These are phyloP conservation scores for Areca catechu DNA, from an alignment of 176 grass and related monocot genomes.

Conservation along the genomic window DNA sequence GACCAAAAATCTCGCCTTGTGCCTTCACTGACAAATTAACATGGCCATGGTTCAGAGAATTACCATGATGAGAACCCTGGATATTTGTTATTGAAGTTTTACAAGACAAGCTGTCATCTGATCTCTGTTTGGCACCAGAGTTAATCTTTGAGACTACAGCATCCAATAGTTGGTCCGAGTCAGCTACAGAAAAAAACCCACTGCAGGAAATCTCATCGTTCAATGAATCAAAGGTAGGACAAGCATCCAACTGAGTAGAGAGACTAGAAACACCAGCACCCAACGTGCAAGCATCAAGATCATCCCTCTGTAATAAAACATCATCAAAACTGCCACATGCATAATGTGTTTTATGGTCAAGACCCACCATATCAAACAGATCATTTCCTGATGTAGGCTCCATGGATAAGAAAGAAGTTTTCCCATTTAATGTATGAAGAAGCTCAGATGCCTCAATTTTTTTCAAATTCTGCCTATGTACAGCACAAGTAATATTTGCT, in stretches of 20 bases:
- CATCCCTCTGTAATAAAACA: conserved; percentile 33
- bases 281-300: conserved; percentile 25
- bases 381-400: conserved; percentile 37
- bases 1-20: conserved; percentile 20
- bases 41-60: neutral
- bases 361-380: conserved; percentile 52
- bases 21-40: conserved; percentile 22
- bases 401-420: conserved; percentile 24
- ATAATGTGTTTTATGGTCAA: conserved; percentile 31
- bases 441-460: conserved; percentile 13
- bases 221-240: conserved; percentile 31
- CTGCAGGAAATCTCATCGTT: conserved; percentile 34
- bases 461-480: conserved; percentile 17
- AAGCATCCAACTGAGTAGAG: conserved; percentile 24
- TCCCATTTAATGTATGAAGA: conserved; percentile 10
- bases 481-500: conserved; percentile 25
- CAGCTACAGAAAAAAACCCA: conserved; percentile 41
- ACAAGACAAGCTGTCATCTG: conserved; percentile 48
- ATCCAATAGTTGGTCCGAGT: conserved; percentile 67
- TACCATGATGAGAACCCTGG: conserved; percentile 31
- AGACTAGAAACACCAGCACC: conserved; percentile 33
- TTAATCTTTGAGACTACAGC: conserved; percentile 66
- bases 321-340: conserved; percentile 24
- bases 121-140: conserved; percentile 35
- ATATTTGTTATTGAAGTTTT: conserved; percentile 45